Conservation (phyloP, 1,139 yeast genomes). For the Wickerhamiella infanticola region DNA sequence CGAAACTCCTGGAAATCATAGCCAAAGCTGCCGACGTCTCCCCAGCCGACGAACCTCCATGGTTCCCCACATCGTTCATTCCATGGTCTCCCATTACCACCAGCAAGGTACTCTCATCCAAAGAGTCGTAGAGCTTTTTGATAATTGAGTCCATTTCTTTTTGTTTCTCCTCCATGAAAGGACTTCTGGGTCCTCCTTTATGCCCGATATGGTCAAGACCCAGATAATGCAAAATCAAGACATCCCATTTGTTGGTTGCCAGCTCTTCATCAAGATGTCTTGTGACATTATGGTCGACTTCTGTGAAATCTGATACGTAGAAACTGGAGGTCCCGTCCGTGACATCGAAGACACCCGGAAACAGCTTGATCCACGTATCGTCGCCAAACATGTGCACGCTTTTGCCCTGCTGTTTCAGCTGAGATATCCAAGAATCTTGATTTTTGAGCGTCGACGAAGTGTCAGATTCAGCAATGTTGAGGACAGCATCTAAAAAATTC, state of each 20-base stretch:
- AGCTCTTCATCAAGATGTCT: constrained; percentile 58
- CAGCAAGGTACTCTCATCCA: constrained; percentile 45
- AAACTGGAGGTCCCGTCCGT: constrained; percentile 86
- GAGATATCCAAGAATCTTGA: constrained; percentile 82
- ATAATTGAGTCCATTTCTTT: constrained; percentile 68
- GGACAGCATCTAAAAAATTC: constrained; percentile 83
- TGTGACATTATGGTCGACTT: constrained; percentile 86
- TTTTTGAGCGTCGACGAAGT: constrained; percentile 53
- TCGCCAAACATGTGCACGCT: constrained; percentile 81
- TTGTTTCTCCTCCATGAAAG: constrained; percentile 69
- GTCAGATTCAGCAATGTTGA: constrained; percentile 89
- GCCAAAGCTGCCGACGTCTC: constrained; percentile 80
- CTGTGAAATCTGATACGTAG: constrained; percentile 78
- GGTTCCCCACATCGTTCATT: constrained; percentile 60
- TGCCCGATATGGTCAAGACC: constrained; percentile 97
- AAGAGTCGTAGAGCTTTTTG: constrained; percentile 33
- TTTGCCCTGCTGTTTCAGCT: constrained; percentile 33
- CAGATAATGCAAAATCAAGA: constrained; percentile 70
- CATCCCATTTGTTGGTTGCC: constrained; percentile 45
- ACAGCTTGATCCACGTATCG: constrained; percentile 91
- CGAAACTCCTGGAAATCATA: constrained; percentile 48
- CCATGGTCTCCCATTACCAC: constrained; percentile 49
- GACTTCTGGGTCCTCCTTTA: constrained; percentile 78
- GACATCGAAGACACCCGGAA: constrained; percentile 48
- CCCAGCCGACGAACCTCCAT: constrained; percentile 86